phyloP scores from a whole-genome alignment of 2,329 filamentous ascomycete species.

The Fusarium beomiforme region DNA sequence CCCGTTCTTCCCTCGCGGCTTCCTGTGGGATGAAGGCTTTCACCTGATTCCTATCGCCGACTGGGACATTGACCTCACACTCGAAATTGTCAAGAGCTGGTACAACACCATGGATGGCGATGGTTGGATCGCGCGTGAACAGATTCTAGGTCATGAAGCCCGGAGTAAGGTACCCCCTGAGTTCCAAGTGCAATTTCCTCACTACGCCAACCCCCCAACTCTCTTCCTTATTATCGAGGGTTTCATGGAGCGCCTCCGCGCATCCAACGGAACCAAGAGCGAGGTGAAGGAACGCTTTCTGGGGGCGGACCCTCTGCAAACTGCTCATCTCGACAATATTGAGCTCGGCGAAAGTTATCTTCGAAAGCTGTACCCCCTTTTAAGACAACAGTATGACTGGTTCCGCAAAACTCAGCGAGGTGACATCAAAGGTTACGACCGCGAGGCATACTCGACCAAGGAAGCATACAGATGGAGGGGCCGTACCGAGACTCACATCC shows the following conservation, averaged over 20 bases:
- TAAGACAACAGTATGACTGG: slow-evolving; percentile 93
- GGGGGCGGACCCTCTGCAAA: slow-evolving; percentile 62
- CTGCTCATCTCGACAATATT: slow-evolving; percentile 72
- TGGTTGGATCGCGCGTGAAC: slow-evolving; percentile 96
- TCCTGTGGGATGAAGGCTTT: slow-evolving; percentile 98
- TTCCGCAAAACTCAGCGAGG: slow-evolving; percentile 92
- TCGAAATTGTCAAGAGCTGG: slow-evolving; percentile 94
- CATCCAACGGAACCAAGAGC: slow-evolving; percentile 59
- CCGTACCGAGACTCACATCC: slow-evolving; percentile 83
- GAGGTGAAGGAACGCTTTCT: slow-evolving; percentile 56
- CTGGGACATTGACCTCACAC: slow-evolving; percentile 89
- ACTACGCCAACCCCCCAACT: slow-evolving; percentile 97
- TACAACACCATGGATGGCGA: slow-evolving; percentile 96
- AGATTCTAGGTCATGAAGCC: slow-evolving; percentile 91
- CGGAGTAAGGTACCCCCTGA: slow-evolving; percentile 93
- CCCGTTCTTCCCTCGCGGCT: slow-evolving; percentile 95
- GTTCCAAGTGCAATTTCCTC: slow-evolving; percentile 95
- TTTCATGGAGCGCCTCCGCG: slow-evolving; percentile 81
- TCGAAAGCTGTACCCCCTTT: slow-evolving; percentile 81
- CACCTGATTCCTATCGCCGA: slow-evolving; percentile 91
- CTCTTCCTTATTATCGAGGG: slow-evolving; percentile 88
- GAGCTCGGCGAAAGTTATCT: slow-evolving; percentile 77
- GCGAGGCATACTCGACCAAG: slow-evolving; percentile 85
- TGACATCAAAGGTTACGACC: slow-evolving; percentile 90
- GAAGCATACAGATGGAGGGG: slow-evolving; percentile 97